Evolutionary conservation across 1,284 basidiomycete species (phyloP), one percentile per base, ranked within the genome.

Genomic region (Papiliotrema fonsecae): DNA sequence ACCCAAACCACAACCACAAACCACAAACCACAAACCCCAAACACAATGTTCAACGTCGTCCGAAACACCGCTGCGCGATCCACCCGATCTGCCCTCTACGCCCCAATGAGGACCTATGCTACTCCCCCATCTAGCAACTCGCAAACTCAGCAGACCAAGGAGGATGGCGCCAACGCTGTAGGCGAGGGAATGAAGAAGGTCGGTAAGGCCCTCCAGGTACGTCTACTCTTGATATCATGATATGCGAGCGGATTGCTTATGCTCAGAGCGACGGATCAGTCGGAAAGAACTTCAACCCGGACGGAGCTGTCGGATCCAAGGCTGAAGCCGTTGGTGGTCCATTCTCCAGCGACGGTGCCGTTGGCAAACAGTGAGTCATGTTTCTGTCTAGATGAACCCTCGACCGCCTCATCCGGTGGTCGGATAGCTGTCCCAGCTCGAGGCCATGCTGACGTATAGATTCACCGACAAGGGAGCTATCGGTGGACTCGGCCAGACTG

Each of bases 291-390:
- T 64, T 64, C 54, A 44, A 64, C 19, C 47, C 54, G 13, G 60
- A 60, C 35, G 61, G 61, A 7, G 34, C 46, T 9, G 49, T 64
- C 43, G 61, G 57, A 28, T 21, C 41, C 9, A 55, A 41, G 35
- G 57, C 45, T 34, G 45, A 63, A 44, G 54, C 51, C 18, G 60
- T 64, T 28, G 62, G 62, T 11, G 62, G 62, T 28, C 60, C 62
- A n/a, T 62, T 64, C 52, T 47, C 48, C 10, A 52, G 47, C 32
- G 50, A 64, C 22, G 62, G 60, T 22, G 56, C 55, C 22, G 45
- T 64, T 28, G 62, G 60, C 38, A 60, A 55, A 42, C 42, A 62
- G 60, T 61, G 42, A 55, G 58, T 58, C 18, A 7, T 2, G 13
- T 9, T 28, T 21, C 36, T 35, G 4, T 1, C 10, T 44, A 26